A percentile compares a stretch with the other conserved stretches of the same genome.
Conservation (phyloP, 805 yeast genomes). For the Lachancea dasiensis region DNA sequence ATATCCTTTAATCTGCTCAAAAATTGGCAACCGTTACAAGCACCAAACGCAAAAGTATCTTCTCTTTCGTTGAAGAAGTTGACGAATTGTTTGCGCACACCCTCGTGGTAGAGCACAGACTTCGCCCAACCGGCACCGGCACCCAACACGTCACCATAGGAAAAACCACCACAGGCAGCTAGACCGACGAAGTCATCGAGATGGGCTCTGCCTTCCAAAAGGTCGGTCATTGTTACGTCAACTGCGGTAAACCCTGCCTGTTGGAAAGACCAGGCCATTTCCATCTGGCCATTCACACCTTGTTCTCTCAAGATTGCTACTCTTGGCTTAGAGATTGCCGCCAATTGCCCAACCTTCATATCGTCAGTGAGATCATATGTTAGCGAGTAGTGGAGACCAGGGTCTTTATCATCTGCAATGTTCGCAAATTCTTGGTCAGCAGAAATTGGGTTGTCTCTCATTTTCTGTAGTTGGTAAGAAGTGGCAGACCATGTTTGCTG, state of each 20-base stretch:
- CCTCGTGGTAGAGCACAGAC: conserved; percentile 79
- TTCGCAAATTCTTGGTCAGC: conserved; percentile 80
- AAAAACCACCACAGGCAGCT: conserved; percentile 99
- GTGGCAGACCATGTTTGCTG: conserved; percentile 85
- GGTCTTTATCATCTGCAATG: conserved; percentile 75
- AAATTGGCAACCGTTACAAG: conserved; percentile 98
- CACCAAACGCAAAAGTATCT: conserved; percentile 96
- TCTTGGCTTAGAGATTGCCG: conserved; percentile 49
- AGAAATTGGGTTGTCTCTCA: conserved; percentile 89
- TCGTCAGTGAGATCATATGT: conserved; percentile 58
- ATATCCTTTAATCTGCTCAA: conserved; percentile 71
- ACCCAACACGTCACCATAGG: conserved; percentile 97
- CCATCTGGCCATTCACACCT: conserved; percentile 97
- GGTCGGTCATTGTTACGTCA: conserved; percentile 96
- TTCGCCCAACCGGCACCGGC: conserved; percentile 99
- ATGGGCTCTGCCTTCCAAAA: conserved; percentile 63
- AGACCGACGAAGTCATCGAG: conserved; percentile 81
- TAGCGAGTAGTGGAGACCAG: conserved; percentile 80
- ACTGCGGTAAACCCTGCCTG: conserved; percentile 92
- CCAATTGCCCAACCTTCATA: conserved; percentile 32
- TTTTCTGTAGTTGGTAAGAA: conserved; percentile 80
- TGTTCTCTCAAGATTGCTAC: conserved; percentile 97
- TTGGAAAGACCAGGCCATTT: conserved; percentile 96
- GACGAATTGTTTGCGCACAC: conserved; percentile 67
- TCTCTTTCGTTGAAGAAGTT: conserved; percentile 78